These are phyloP conservation scores for Reticulascus tulasneorum DNA, from an alignment of 2,329 filamentous ascomycete genomes.

Conservation along the genomic window DNA sequence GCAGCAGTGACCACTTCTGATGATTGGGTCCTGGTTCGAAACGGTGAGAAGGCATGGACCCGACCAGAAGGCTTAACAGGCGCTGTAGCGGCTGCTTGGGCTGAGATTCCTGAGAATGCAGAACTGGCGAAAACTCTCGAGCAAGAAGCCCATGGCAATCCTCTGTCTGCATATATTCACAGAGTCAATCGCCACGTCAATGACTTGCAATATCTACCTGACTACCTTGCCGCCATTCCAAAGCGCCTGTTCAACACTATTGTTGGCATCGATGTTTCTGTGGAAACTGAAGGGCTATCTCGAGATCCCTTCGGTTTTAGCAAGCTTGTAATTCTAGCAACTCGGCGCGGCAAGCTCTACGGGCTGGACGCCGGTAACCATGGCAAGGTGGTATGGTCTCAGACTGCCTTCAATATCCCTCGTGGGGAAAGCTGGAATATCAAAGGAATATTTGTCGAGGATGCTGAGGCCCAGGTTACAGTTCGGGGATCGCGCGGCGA, in stretches of 20 bases:
- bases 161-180: constrained; percentile 79
- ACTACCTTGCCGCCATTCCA: constrained; percentile 67
- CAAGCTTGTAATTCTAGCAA: constrained; percentile 78
- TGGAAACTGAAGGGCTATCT: constrained; percentile 42
- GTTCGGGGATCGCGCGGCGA: constrained; percentile 60
- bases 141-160: constrained; percentile 79
- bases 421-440: constrained; percentile 59
- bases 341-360: constrained; percentile 72
- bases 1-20: constrained; percentile 64
- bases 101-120: constrained; percentile 69
- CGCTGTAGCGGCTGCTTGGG: constrained; percentile 75
- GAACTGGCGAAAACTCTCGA: constrained; percentile 76
- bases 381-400: constrained; percentile 73
- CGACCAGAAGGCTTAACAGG: constrained; percentile 79
- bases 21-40: constrained; percentile 81
- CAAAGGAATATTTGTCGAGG: constrained; percentile 61
- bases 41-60: constrained; percentile 76
- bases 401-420: constrained; percentile 56
- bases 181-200: constrained; percentile 76
- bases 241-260: constrained; percentile 63
- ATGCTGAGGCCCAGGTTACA: constrained; percentile 51
- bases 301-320: constrained; percentile 83
- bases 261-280: constrained; percentile 49
- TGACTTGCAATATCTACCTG: constrained; percentile 74
- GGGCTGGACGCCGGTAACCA: constrained; percentile 73